Base-by-base conservation (phyloP, 2,329 filamentous ascomycete species). In the Alternaria arborescens region DNA sequence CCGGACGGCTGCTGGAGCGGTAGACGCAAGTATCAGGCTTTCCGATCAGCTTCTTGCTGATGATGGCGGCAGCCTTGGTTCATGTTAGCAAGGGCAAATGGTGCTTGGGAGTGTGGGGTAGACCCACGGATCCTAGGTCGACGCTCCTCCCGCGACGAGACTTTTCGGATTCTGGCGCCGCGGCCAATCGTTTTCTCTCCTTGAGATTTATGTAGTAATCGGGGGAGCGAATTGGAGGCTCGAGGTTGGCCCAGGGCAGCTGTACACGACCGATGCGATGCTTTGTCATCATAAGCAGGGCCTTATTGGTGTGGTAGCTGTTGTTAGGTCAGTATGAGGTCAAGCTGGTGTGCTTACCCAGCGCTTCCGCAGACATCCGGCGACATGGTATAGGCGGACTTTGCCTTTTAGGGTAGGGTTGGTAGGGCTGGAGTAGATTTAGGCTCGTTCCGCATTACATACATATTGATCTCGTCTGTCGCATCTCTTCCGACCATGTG, bases 401-500 rank as follows among this genome's bases (percentile, higher is more conserved):
- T 62, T 58, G 40, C 55, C 60, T 44, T 52, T 64, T 63, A 6
- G 14, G 60, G 55, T 18, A 62, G 24, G 36, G 54, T 56, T 26
- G 46, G 22, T 50, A 54, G 46, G 53, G 43, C n/a, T 48, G 30
- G 20, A 34, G 46, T 41, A 34, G 20, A 36, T 53, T 32, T 32
- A 59, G 62, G 52, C 36, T 50, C 26, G 16, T 28, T 32, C 38
- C n/a, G 52, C 48, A 28, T 26, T 36, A 63, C 73, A 80, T 83
- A 87, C 85, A 82, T 83, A 64, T 84, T 84, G 68, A 87, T 87
- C 71, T 88, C 85, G 69, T 87, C 84, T 20, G 85, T 86, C 24
- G 86, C 85, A 76, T 88, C 86, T 73, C 81, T 82, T 56, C 86
- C 86, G 4, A 87, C 83, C 85, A 87, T 88, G 77, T 89, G 87